Base-by-base conservation (phyloP, 2,329 filamentous ascomycete genomes). In the Talaromyces sp. region DNA sequence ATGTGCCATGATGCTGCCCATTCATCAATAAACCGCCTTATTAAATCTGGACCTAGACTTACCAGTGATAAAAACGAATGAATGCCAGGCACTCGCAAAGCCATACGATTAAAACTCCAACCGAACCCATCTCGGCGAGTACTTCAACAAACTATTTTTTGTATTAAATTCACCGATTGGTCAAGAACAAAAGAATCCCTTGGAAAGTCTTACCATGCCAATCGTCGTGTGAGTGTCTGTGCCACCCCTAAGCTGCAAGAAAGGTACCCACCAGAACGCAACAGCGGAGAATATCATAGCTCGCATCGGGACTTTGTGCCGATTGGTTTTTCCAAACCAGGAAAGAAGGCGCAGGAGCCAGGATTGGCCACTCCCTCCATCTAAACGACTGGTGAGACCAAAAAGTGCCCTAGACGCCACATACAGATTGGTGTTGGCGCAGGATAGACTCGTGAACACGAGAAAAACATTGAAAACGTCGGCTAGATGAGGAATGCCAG, bases 251-350 rank as follows among this genome's bases (percentile, higher is more conserved):
- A 78, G 68, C 54, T 76, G 73, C 21, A 78, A 60, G 53, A 78
- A 78, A 2, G 77, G 77, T 10, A 78, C 71, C 77, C 76, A 79
- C 58, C 70, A 67, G 56, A 79, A 78, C 24, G 56, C 51, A n/a
- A 75, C 54, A 1, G 74, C 70, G 1, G 77, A 78, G 21, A 77
- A 65, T 8, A 77, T 64, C 64, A 78, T 71, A 1, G 77, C 75
- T 1, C 73, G 67, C 55, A 75, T 67, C 0, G 77, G 76, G 8
- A 78, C 75, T 7, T 64, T 59, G 9, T 65, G 60, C 7, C 58
- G 56, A 55, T 70, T 66, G 2, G 69, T 70, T 27, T 64, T 68
- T 2, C 69, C 69, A 57, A 71, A 67, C 51, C 62, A 68, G 0
- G 67, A 66, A n/a, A 70, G 57, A 57, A 64, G 67, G 7, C 49